Conservation (phyloP, 1,284 basidiomycete genomes). For the Trichosporon sp. region DNA sequence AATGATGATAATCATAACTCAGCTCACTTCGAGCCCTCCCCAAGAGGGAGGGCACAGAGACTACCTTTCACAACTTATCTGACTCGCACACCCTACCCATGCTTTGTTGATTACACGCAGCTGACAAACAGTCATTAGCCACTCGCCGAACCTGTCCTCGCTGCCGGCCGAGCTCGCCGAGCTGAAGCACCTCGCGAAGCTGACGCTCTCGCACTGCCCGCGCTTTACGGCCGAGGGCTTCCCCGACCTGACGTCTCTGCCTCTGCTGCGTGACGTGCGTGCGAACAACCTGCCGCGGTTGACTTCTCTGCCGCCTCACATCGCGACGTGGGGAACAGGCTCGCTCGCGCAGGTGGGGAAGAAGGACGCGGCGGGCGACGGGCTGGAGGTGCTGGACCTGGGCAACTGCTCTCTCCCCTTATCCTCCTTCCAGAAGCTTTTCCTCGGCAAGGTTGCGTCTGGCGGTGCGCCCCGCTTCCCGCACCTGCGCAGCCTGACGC, state of each 20-base stretch:
- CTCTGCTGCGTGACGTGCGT: constrained; percentile 43
- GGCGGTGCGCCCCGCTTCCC: neutral
- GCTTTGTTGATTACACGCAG: neutral
- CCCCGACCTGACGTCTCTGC: constrained; percentile 38
- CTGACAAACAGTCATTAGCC: constrained; percentile 36
- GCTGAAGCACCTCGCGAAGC: constrained; percentile 38
- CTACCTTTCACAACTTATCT: neutral
- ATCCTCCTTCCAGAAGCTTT: constrained; percentile 12
- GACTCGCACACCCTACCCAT: neutral
- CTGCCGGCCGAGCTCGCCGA: constrained; percentile 27
- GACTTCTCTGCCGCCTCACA: constrained; percentile 31
- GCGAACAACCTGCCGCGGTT: constrained; percentile 44
- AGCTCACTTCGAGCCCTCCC: constrained; percentile 4
- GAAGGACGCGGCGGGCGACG: constrained; percentile 27
- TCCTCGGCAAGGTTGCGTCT: neutral
- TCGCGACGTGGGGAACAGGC: constrained; percentile 41
- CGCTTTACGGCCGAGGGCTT: constrained; percentile 29
- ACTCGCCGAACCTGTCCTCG: constrained; percentile 38
- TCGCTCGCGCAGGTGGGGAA: constrained; percentile 24
- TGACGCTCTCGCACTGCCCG: constrained; percentile 46
- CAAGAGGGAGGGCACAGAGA: neutral
- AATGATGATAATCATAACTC: neutral
- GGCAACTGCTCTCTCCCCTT: constrained; percentile 43
- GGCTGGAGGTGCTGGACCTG: constrained; percentile 43
- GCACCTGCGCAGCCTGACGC: constrained; percentile 39